Base-by-base conservation (phyloP, 2,329 filamentous ascomycete genomes). In the Trichoderma breve region DNA sequence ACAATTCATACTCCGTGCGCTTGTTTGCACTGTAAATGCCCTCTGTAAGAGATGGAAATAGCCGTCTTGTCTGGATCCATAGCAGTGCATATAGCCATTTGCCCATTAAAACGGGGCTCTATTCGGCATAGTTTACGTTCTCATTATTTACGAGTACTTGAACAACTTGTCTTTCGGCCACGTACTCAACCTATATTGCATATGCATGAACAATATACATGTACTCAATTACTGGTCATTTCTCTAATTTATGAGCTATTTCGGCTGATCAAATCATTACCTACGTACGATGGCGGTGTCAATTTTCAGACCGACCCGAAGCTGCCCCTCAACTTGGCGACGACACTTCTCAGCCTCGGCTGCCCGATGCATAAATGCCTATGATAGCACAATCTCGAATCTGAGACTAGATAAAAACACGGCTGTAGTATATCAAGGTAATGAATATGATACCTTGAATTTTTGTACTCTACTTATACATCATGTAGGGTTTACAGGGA, bases 381-480 rank as follows among this genome's bases (percentile, higher is more conserved):
- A 81, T 47, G 78, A 79, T 14, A 64, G 71, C 51, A 82, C 81
- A 4, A 79, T 82, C 21, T 39, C 65, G 2, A 81, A 80, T 26
- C 72, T 82, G 7, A 72, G 72, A 1, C 74, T 82, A 9, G 73
- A 77, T 21, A 71, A 73, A 9, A 67, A 75, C 28, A 81, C 78
- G 1, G 75, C 76, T n/a, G 79, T 82, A 3, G 81, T 82, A n/a
- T 82, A 79, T 34, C 80, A 82, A 74, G 81, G 80, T 78, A 65
- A 12, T 24, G 2, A 6, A 11, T 11, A 53, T 15, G 1, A 4
- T 3, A 4, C n/a, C 6, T 5, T 26, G 8, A 24, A 18, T 11
- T 12, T 6, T 3, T 4, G 26, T 28, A 21, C 18, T 32, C 39
- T 15, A 58, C 34, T 62, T 8, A 26, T 2, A 12, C 39, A 1